Evolutionary conservation across 129 eudicot genomes (phyloP), one percentile per base, ranked within the genome.

Genomic region (Chrysanthemum lavandulifolium): DNA sequence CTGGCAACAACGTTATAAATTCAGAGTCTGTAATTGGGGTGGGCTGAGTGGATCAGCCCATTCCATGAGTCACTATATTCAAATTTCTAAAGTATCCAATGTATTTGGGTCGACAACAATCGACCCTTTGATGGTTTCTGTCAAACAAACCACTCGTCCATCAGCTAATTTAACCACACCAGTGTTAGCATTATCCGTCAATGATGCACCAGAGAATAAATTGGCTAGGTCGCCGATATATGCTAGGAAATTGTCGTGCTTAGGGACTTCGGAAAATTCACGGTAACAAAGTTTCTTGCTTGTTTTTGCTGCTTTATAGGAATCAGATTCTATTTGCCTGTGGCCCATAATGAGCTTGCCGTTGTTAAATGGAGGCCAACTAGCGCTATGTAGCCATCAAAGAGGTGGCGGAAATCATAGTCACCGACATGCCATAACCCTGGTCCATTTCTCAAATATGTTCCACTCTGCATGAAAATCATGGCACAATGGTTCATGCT

Each of bases 131-230:
- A 79, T 83, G 3, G 99, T 95, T 74, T 95, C 99, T 0, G 99
- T 95, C 2, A 95, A 80, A 73, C 99, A 95, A 68, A 95, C 94
- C 7, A 95, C 99, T 10, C 99, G 86, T 0, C 96, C 99, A 29
- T 95, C 99, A 0, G 84, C 94, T 7, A 95, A 79, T 45, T 18
- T 82, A 0, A 86, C 91, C 13, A 95, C 97, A 0, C 99, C 99
- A 9, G 99, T 95, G 87, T 95, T 95, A 2, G 99, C 91, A 33
- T 95, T 90, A 54, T 95, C 99, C 56, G 99, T 95, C 13, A 95
- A 67, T 0, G 99, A 95, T 15, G 94, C 90, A 10, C 99, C 99
- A 6, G 97, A 90, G 45, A 95, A 86, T 45, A 95, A 82, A 33
- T 79, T 87, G 19, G 99, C 99, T 61, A 95, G 70, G 65, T 90